Conservation (phyloP, 306 rosid species). For the Castanopsis chinensis region DNA sequence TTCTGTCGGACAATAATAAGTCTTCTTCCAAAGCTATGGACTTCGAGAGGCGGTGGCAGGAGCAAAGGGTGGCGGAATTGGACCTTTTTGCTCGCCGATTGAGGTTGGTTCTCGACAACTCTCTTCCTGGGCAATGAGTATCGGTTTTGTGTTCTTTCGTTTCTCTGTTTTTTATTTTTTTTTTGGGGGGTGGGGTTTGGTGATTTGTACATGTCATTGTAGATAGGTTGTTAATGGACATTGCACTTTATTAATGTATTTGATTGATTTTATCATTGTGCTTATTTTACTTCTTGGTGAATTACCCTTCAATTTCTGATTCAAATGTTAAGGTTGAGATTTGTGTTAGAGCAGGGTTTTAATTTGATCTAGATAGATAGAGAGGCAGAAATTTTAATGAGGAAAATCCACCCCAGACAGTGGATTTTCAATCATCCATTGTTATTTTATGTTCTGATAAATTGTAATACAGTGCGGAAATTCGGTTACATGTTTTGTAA, state of each 20-base stretch:
- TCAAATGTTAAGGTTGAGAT: too few relatives aligned
- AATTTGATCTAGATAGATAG: too few relatives aligned
- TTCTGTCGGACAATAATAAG: not conserved
- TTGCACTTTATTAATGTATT: too few relatives aligned
- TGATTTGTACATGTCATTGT: not conserved
- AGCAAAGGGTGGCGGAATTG: slow-evolving; percentile 24
- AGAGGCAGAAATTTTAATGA: not conserved
- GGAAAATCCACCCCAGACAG: not conserved
- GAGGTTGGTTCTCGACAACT: slow-evolving; percentile 30
- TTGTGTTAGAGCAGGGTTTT: too few relatives aligned
- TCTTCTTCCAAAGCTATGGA: slow-evolving; percentile 2
- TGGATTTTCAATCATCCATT: not conserved
- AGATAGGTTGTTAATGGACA: too few relatives aligned
- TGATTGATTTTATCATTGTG: too few relatives aligned
- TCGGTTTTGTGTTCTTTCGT: not conserved
- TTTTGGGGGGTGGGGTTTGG: not conserved
- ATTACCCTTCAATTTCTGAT: too few relatives aligned
- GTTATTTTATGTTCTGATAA: not conserved
- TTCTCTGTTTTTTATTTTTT: not conserved
- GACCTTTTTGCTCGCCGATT: slow-evolving; percentile 26
- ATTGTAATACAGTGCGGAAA: not conserved
- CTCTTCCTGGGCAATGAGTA: slow-evolving; percentile 8
- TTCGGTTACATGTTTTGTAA: not conserved
- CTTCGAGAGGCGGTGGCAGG: slow-evolving; percentile 30
- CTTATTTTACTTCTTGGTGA: too few relatives aligned